Evolutionary conservation across 139 green algal genomes (phyloP).

Genomic region (Astrephomene gubernaculifera): DNA sequence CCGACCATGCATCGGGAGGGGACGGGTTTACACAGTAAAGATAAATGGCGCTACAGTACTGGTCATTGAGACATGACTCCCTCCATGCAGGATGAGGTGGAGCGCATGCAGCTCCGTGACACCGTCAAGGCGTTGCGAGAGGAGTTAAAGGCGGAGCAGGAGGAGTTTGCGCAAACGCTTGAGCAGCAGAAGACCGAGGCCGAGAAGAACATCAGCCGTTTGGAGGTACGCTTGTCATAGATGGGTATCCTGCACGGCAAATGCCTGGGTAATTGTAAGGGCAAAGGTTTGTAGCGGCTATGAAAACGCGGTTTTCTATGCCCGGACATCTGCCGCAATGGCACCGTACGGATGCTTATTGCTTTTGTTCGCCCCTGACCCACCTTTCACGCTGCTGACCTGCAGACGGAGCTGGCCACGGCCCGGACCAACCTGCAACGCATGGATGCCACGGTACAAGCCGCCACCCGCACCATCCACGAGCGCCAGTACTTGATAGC

Average conservation of each 20-base stretch:
- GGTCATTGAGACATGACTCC: too few relatives aligned
- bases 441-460: slow-evolving; percentile 6
- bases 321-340: too few relatives aligned
- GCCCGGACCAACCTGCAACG: slow-evolving; percentile 37
- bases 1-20: too few relatives aligned
- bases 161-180: slow-evolving; percentile 49
- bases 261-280: too few relatives aligned
- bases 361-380: too few relatives aligned
- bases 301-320: too few relatives aligned
- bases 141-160: slow-evolving; percentile 56
- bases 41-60: too few relatives aligned
- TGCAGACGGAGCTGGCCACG: slow-evolving; percentile 54
- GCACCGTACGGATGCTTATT: too few relatives aligned
- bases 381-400: background rate
- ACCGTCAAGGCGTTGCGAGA: slow-evolving; percentile 53
- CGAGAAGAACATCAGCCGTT: background rate
- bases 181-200: slow-evolving; percentile 52
- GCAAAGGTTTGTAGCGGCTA: too few relatives aligned
- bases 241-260: too few relatives aligned
- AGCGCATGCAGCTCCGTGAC: slow-evolving; percentile 75
- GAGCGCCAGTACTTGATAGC: slow-evolving; percentile 77
- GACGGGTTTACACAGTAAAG: too few relatives aligned
- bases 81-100: slow-evolving; percentile 75
- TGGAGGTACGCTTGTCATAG: slow-evolving; percentile 1
- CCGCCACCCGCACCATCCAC: slow-evolving; percentile 34